Evolutionary conservation across 768 basidiomycete genomes (phyloP).

Genomic region (Hemileccinum impolitum): DNA sequence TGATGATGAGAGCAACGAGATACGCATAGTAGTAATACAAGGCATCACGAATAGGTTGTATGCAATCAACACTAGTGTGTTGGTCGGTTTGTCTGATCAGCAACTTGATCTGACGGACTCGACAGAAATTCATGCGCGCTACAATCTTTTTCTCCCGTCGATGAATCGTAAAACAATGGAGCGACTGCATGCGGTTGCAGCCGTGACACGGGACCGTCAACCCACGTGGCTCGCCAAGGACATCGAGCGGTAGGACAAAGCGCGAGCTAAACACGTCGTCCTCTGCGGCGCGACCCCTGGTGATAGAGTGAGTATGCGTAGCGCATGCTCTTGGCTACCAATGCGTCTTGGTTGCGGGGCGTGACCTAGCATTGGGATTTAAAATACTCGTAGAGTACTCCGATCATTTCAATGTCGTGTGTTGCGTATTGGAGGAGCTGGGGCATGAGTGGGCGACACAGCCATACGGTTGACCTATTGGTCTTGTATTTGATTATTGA

Average conservation of each 20-base stretch:
- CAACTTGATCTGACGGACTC: conserved; percentile 31
- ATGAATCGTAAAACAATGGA: conserved; percentile 23
- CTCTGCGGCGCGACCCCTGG: conserved; percentile 25
- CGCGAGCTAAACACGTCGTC: conserved; percentile 23
- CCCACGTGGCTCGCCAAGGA: conserved; percentile 26
- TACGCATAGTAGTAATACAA: conserved; percentile 19
- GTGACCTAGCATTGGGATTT: conserved; percentile 23
- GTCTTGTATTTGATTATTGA: conserved; percentile 45
- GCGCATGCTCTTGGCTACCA: conserved; percentile 28
- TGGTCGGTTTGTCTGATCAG: conserved; percentile 24
- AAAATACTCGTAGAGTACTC: conserved; percentile 35
- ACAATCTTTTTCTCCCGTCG: conserved; percentile 17
- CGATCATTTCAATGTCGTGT: conserved; percentile 40
- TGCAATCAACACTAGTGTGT: conserved; percentile 3
- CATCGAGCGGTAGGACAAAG: conserved; percentile 24
- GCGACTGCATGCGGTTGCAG: conserved; percentile 28
- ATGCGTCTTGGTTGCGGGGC: conserved; percentile 1
- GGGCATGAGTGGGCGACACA: conserved; percentile 34
- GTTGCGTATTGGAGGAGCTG: conserved; percentile 40
- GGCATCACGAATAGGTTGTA: conserved; percentile 5
- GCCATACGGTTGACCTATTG: conserved; percentile 31
- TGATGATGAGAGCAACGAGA: not conserved
- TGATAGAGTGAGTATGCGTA: conserved; percentile 27
- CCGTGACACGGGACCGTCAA: conserved; percentile 22
- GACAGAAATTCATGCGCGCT: conserved; percentile 23